Conservation (phyloP, 371 early-diverging fungal species). For the Dinochytrium kinnereticum region DNA sequence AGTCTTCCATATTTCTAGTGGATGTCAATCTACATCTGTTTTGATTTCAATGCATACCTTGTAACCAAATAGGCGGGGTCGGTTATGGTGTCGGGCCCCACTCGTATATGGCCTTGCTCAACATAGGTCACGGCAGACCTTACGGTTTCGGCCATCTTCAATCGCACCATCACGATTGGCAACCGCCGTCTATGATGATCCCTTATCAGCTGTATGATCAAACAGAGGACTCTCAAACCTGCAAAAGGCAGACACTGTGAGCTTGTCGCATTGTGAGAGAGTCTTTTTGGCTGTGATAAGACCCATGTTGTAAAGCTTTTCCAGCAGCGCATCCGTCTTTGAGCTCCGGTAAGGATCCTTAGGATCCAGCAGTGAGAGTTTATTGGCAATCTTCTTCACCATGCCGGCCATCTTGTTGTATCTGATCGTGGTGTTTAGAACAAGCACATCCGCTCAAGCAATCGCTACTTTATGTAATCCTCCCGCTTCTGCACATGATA, state of each 20-base stretch:
- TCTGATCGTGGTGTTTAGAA: constrained; percentile 49
- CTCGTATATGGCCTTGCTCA: constrained; percentile 97
- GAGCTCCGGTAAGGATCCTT: constrained; percentile 83
- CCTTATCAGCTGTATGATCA: neutral
- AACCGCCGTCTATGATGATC: constrained; percentile 74
- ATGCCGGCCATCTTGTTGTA: constrained; percentile 92
- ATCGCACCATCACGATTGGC: constrained; percentile 92
- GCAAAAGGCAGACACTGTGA: constrained; percentile 93
- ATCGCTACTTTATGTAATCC: constrained; percentile 86
- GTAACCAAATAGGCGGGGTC: constrained; percentile 94
- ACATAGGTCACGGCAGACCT: constrained; percentile 93
- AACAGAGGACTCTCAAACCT: constrained; percentile 40
- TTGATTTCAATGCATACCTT: constrained; percentile 32
- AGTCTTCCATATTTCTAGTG: constrained; percentile 94
- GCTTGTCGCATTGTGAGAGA: constrained; percentile 87
- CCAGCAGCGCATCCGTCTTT: constrained; percentile 83
- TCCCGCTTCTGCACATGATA: constrained; percentile 95
- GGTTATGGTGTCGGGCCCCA: constrained; percentile 90
- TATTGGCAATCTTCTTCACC: constrained; percentile 86
- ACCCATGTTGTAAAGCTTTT: constrained; percentile 92
- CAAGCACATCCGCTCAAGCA: too few species aligned
- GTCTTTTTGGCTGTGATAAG: constrained; percentile 83
- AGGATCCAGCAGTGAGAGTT: constrained; percentile 87
- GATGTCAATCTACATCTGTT: constrained; percentile 10
- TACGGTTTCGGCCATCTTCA: constrained; percentile 97